Percentiles rank a stretch among this genome's conserved stretches.
Conservation (phyloP, 441 rosid genomes). For the Raphanus hybrid region DNA sequence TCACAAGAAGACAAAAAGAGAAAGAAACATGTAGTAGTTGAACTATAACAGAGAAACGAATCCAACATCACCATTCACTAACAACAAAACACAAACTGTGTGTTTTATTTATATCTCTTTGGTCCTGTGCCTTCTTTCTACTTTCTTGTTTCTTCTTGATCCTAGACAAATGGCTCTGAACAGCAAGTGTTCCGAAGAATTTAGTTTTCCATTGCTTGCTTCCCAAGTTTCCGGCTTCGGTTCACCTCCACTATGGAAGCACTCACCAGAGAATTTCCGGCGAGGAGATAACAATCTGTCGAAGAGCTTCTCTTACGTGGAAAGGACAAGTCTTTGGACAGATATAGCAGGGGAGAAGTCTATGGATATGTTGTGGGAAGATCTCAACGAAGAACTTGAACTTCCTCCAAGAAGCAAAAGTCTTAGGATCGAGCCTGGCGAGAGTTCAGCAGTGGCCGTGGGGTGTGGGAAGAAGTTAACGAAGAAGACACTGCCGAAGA, state of each 20-base stretch:
- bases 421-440: slow-evolving; percentile 13
- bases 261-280: neutral
- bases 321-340: slow-evolving; percentile 32
- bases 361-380: slow-evolving; percentile 93
- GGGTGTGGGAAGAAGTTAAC: slow-evolving; percentile 50
- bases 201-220: neutral
- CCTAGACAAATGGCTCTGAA: neutral
- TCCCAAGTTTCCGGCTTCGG: slow-evolving; percentile 38
- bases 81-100: slow-evolving; percentile 2
- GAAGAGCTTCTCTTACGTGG: slow-evolving; percentile 50
- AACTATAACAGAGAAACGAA: neutral
- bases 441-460: slow-evolving; percentile 28
- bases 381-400: slow-evolving; percentile 73
- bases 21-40: too few species aligned
- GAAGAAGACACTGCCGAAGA: slow-evolving; percentile 24
- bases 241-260: slow-evolving; percentile 76
- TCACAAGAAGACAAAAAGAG: too few species aligned
- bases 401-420: slow-evolving; percentile 42
- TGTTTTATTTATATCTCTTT: neutral
- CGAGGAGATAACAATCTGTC: slow-evolving; percentile 18
- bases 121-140: neutral
- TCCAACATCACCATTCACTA: neutral
- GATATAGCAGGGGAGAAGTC: slow-evolving; percentile 51
- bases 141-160: slow-evolving; percentile 1
- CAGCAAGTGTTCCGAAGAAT: neutral